These are phyloP conservation scores for Opeltia flavorubescens DNA, from an alignment of 495 filamentous ascomycete species.

Conservation along the genomic window DNA sequence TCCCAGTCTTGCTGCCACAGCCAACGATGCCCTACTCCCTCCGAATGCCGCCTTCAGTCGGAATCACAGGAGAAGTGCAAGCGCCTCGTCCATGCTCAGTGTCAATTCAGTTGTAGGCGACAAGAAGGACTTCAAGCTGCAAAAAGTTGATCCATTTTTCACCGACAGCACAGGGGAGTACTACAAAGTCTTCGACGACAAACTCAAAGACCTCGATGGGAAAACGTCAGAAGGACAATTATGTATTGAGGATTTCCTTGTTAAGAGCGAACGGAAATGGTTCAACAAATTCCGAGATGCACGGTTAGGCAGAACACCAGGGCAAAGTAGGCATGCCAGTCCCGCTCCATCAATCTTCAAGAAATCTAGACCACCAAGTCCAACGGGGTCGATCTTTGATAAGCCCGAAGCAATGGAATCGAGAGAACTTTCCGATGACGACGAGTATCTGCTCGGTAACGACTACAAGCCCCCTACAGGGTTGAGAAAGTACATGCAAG, in stretches of 20 bases:
- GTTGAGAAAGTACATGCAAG: constrained; percentile 37
- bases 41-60: not conserved
- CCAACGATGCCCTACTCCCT: not conserved
- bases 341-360: not conserved
- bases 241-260: constrained; percentile 49
- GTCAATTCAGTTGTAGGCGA: constrained; percentile 37
- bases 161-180: constrained; percentile 45
- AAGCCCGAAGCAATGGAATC: not conserved
- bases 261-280: constrained; percentile 51
- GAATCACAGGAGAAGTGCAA: not conserved
- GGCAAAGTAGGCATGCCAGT: constrained; percentile 24
- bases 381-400: constrained; percentile 30
- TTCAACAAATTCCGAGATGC: constrained; percentile 42
- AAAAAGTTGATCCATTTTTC: constrained; percentile 53
- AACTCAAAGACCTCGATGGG: constrained; percentile 35
- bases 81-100: constrained; percentile 10
- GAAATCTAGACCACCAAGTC: not conserved
- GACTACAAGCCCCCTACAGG: constrained; percentile 55
- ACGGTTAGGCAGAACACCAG: constrained; percentile 29
- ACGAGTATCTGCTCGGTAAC: constrained; percentile 49
- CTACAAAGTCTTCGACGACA: constrained; percentile 39
- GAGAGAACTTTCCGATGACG: constrained; percentile 30
- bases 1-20: not conserved
- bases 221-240: constrained; percentile 39
- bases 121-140: constrained; percentile 40